Conservation (phyloP, 306 rosid genomes). For the Rosa multiflora region DNA sequence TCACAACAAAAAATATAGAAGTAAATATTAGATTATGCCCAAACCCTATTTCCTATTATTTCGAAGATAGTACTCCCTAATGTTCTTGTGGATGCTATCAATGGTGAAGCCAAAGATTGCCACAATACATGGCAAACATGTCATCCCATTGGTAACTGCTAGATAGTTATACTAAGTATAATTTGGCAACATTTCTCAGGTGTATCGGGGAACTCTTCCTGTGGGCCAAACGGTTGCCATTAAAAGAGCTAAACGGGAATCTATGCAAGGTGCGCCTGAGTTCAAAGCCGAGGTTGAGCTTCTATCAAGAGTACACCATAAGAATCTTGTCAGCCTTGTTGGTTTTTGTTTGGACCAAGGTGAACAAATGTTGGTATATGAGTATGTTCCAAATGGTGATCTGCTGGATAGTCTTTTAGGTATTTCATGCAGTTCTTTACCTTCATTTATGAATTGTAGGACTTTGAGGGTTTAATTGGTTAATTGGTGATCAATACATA, state of each 20-base stretch:
- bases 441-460: background rate
- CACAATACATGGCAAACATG: background rate
- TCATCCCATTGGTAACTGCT: background rate
- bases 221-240: conserved; percentile 66
- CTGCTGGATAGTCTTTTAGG: conserved; percentile 66
- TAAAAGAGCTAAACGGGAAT: conserved; percentile 64
- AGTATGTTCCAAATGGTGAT: conserved; percentile 71
- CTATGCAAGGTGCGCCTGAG: conserved; percentile 69
- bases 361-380: conserved; percentile 84
- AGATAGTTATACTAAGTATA: background rate
- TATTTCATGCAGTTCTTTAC: conserved; percentile 26
- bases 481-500: background rate
- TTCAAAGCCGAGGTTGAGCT: conserved; percentile 88
- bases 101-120: background rate
- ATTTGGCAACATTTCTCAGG: conserved; percentile 38
- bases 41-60: background rate
- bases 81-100: background rate
- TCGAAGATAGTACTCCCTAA: background rate
- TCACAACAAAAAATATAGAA: background rate
- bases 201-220: conserved; percentile 60
- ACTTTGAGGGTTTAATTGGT: background rate
- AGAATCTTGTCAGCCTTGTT: conserved; percentile 68
- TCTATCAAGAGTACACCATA: conserved; percentile 86
- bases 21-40: background rate
- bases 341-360: conserved; percentile 81